A percentile compares a stretch with the other conserved stretches of the same genome.
phyloP scores from a whole-genome alignment of 2,329 filamentous ascomycete genomes.

The Aspergillus sp. region DNA sequence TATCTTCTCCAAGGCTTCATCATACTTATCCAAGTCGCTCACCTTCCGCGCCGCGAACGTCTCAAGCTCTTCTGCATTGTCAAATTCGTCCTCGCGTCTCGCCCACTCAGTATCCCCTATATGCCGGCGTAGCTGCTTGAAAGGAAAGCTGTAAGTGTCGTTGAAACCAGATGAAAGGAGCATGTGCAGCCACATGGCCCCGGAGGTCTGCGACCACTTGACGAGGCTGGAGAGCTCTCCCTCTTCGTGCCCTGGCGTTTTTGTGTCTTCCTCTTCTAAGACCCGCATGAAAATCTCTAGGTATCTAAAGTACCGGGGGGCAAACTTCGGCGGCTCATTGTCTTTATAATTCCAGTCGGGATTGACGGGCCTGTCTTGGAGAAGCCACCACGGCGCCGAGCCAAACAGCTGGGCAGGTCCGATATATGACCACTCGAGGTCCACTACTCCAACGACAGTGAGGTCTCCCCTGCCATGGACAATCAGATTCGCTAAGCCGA shows the following conservation, averaged over 20 bases:
- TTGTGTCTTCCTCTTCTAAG: slow-evolving; percentile 24
- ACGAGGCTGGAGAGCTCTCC: slow-evolving; percentile 24
- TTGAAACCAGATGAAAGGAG: slow-evolving; percentile 25
- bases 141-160: slow-evolving; percentile 22
- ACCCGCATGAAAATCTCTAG: slow-evolving; percentile 22
- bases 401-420: slow-evolving; percentile 30
- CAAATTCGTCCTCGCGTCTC: slow-evolving; percentile 12
- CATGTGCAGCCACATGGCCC: slow-evolving; percentile 31
- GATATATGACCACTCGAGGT: slow-evolving; percentile 31
- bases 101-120: slow-evolving; percentile 12
- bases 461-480: slow-evolving; percentile 25
- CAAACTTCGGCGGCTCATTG: slow-evolving; percentile 15
- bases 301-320: slow-evolving; percentile 18
- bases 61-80: slow-evolving; percentile 11
- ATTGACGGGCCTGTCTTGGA: slow-evolving; percentile 23
- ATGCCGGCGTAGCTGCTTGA: slow-evolving; percentile 17
- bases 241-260: slow-evolving; percentile 14
- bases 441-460: slow-evolving; percentile 26
- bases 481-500: slow-evolving; percentile 30
- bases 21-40: slow-evolving; percentile 20
- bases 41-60: slow-evolving; percentile 18
- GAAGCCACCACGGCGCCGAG: slow-evolving; percentile 31
- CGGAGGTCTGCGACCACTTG: slow-evolving; percentile 24
- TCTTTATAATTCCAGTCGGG: slow-evolving; percentile 15
- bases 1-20: slow-evolving; percentile 21